These are phyloP conservation scores for Strobilomyces confusus DNA, from an alignment of 768 basidiomycete species.

Conservation along the genomic window DNA sequence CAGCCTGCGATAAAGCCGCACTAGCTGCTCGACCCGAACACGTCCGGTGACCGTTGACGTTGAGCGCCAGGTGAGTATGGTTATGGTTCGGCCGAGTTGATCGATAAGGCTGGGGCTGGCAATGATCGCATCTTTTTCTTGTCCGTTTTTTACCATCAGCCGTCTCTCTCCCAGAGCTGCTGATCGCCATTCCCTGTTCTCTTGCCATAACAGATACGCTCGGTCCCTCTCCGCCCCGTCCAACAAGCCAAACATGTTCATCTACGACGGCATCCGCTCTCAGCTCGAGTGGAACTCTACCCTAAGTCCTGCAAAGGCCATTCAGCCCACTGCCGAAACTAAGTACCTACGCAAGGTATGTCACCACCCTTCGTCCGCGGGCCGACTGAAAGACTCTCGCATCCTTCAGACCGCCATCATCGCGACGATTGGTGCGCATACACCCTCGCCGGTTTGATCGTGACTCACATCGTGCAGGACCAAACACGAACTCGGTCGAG, in stretches of 20 bases:
- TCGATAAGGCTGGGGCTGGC: slow-evolving; percentile 14
- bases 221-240: slow-evolving; percentile 8
- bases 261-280: slow-evolving; percentile 59
- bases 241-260: slow-evolving; percentile 41
- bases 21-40: not conserved
- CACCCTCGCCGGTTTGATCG: not conserved
- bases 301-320: slow-evolving; percentile 68
- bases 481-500: slow-evolving; percentile 91
- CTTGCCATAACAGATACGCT: slow-evolving; percentile 6
- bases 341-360: slow-evolving; percentile 89
- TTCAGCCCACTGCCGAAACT: slow-evolving; percentile 70
- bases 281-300: slow-evolving; percentile 93
- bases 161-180: slow-evolving; percentile 11
- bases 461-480: slow-evolving; percentile 48
- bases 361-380: not conserved
- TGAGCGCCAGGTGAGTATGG: slow-evolving; percentile 21
- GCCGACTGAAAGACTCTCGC: slow-evolving; percentile 3
- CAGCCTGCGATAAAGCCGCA: slow-evolving; percentile 13
- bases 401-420: slow-evolving; percentile 85
- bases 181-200: slow-evolving; percentile 8
- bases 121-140: slow-evolving; percentile 6
- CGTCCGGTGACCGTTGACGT: slow-evolving; percentile 6
- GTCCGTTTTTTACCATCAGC: slow-evolving; percentile 12
- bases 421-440: slow-evolving; percentile 84
- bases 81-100: slow-evolving; percentile 5